Evolutionary conservation across 148 eudicot species (phyloP).

Genomic region (Dysphania ambrosioides): DNA sequence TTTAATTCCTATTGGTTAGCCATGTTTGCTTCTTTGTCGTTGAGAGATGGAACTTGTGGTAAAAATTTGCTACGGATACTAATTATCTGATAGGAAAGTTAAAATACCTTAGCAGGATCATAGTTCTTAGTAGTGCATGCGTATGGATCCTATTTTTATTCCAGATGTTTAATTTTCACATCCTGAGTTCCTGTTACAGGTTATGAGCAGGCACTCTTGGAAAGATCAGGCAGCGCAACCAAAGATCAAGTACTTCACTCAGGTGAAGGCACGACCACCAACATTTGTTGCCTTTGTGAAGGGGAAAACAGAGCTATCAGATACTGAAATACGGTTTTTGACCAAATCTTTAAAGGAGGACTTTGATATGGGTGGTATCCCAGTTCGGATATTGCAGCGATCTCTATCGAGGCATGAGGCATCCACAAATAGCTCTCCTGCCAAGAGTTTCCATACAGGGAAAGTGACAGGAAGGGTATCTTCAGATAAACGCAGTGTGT

Average conservation of each 20-base stretch:
- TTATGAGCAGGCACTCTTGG: conserved; percentile 99
- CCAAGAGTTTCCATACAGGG: conserved; percentile 30
- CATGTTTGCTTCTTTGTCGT: background rate
- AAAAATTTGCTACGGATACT: background rate
- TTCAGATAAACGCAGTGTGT: conserved; percentile 56
- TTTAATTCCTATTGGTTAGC: background rate
- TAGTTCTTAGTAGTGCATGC: background rate
- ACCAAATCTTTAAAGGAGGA: conserved; percentile 87
- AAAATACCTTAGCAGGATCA: background rate
- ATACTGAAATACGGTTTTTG: conserved; percentile 76
- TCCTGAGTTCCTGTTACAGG: conserved; percentile 36
- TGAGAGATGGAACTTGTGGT: background rate
- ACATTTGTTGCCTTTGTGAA: conserved; percentile 90
- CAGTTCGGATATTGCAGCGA: conserved; percentile 79
- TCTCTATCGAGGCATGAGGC: conserved; percentile 34
- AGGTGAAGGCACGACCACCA: conserved; percentile 97
- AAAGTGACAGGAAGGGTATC: conserved; percentile 32
- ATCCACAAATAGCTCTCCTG: conserved; percentile 13
- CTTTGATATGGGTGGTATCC: conserved; percentile 88
- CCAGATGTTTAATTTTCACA: background rate
- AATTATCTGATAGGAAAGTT: background rate
- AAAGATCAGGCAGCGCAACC: conserved; percentile 80
- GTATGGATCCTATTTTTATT: background rate
- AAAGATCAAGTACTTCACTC: conserved; percentile 90
- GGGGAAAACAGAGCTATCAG: conserved; percentile 67